Percentiles rank a stretch among this genome's conserved stretches.
These are phyloP conservation scores for Silene coronaria DNA, from an alignment of 179 eudicot species.

Conservation along the genomic window DNA sequence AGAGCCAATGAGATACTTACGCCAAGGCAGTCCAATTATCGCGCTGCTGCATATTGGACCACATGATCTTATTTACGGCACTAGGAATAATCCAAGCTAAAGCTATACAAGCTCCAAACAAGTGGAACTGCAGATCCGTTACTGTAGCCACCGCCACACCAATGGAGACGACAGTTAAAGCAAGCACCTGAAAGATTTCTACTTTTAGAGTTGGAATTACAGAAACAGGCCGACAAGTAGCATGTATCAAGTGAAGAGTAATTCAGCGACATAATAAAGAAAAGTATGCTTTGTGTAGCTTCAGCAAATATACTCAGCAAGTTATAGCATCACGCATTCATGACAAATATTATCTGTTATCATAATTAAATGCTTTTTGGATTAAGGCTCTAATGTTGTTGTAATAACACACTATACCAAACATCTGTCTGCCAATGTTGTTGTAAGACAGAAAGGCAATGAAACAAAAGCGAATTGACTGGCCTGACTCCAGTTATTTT, in stretches of 20 bases:
- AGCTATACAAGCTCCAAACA: conserved; percentile 94
- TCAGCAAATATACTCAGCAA: not conserved
- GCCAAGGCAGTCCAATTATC: conserved; percentile 92
- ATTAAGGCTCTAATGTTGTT: no score
- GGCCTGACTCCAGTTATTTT: no score
- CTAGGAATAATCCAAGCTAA: conserved; percentile 94
- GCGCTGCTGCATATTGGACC: conserved; percentile 93
- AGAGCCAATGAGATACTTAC: conserved; percentile 38
- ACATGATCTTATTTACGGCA: conserved; percentile 82
- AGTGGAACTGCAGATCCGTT: conserved; percentile 82
- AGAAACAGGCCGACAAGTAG: conserved; percentile 8
- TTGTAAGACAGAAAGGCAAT: conserved; percentile 1
- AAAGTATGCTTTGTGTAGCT: not conserved
- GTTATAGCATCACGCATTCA: not conserved
- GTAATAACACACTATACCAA: not conserved
- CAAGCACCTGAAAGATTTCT: conserved; percentile 51
- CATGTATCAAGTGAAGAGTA: not conserved
- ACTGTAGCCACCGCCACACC: conserved; percentile 96
- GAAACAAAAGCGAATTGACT: no score
- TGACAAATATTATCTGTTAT: no score
- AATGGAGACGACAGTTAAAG: conserved; percentile 58
- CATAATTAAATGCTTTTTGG: no score
- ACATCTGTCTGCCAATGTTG: not conserved
- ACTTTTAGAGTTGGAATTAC: conserved; percentile 4
- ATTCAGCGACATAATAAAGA: not conserved